Conservation (phyloP, 768 basidiomycete species). For the Suillus subalutaceus region DNA sequence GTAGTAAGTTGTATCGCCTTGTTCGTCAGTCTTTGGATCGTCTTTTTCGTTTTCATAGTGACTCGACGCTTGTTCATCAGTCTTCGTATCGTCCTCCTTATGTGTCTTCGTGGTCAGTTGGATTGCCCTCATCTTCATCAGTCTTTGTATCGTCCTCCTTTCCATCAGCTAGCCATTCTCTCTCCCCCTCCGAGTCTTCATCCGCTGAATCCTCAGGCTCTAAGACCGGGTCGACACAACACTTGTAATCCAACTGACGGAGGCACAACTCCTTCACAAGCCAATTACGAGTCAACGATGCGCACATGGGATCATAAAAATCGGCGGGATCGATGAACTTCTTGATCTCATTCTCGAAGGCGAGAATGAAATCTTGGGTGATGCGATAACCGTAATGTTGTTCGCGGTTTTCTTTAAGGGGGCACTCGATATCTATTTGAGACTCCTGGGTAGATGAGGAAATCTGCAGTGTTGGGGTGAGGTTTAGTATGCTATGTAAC, state of each 20-base stretch:
- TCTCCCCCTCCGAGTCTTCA: background rate
- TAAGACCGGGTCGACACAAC: background rate
- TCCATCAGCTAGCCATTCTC: background rate
- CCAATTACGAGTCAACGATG: slow-evolving; percentile 5
- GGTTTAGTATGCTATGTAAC: background rate
- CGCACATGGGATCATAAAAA: background rate
- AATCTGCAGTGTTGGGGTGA: background rate
- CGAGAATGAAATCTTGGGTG: background rate
- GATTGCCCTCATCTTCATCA: background rate
- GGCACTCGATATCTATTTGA: background rate
- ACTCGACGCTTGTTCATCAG: background rate
- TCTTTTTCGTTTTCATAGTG: background rate
- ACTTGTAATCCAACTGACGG: background rate
- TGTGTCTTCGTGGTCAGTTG: background rate
- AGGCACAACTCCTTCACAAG: slow-evolving; percentile 1
- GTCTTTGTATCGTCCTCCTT: background rate
- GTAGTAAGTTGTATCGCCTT: background rate
- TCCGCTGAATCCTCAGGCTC: background rate
- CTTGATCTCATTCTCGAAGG: slow-evolving; percentile 1
- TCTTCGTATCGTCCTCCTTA: background rate
- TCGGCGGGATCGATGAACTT: background rate
- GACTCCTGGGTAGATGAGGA: background rate
- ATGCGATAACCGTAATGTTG: slow-evolving; percentile 1
- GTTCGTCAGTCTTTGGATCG: background rate
- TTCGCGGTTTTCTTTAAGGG: background rate